phyloP scores from a whole-genome alignment of 176 grass and related monocot species.

The Musa itinerans region DNA sequence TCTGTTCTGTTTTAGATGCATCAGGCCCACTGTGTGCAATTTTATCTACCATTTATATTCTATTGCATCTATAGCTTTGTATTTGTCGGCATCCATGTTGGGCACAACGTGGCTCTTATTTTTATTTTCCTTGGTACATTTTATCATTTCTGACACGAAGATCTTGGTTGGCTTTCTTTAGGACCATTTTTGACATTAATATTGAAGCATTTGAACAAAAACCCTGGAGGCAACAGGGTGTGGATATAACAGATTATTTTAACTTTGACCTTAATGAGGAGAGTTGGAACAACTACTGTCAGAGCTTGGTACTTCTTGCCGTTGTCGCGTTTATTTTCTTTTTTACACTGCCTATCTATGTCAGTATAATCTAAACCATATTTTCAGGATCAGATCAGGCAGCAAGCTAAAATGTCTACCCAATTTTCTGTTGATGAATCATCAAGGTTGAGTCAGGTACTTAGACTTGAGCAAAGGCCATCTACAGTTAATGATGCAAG shows the following conservation, averaged over 20 bases:
- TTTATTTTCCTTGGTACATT: constrained; percentile 4
- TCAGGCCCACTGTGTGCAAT: background rate
- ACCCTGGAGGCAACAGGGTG: constrained; percentile 56
- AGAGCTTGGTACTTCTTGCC: constrained; percentile 35
- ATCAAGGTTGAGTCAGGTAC: constrained; percentile 39
- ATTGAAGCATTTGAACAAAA: constrained; percentile 72
- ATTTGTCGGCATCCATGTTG: background rate
- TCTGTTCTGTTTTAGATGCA: background rate
- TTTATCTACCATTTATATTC: no score
- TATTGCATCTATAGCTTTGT: no score
- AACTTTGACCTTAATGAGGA: constrained; percentile 76
- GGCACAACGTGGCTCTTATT: background rate
- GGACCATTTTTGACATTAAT: constrained; percentile 32
- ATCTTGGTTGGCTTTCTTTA: constrained; percentile 13
- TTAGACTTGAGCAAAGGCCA: constrained; percentile 22
- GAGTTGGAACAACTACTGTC: constrained; percentile 73
- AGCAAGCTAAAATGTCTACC: constrained; percentile 7
- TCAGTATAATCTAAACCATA: constrained; percentile 4
- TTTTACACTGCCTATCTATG: constrained; percentile 5
- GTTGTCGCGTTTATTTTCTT: constrained; percentile 4
- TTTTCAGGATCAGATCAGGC: constrained; percentile 37
- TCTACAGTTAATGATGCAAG: constrained; percentile 21
- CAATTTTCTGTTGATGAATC: constrained; percentile 25
- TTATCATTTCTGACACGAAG: background rate
- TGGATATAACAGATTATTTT: constrained; percentile 59